phyloP scores from a whole-genome alignment of 257 asterid genomes.

The Ilex asprella region DNA sequence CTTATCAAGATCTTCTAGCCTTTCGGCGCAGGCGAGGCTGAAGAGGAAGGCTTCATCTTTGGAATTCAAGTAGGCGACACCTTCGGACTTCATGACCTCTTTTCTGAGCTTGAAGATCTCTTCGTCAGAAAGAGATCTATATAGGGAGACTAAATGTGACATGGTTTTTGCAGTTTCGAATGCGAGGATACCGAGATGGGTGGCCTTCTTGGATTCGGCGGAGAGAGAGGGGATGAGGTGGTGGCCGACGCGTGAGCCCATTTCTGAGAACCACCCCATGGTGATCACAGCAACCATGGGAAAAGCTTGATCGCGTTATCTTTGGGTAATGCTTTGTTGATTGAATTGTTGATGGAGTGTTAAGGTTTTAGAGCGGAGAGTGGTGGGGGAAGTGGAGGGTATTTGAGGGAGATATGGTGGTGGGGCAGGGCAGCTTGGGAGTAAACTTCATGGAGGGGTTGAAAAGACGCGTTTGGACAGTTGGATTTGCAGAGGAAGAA shows the following conservation, averaged over 20 bases:
- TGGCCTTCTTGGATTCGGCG: constrained; percentile 17
- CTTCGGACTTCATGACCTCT: constrained; percentile 37
- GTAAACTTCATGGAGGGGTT: constrained; percentile 2
- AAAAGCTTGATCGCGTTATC: neutral
- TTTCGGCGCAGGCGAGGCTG: constrained; percentile 66
- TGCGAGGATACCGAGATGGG: constrained; percentile 48
- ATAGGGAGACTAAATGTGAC: constrained; percentile 58
- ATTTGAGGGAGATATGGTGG: neutral
- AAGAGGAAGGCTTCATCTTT: constrained; percentile 40
- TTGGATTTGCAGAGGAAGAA: constrained; percentile 1
- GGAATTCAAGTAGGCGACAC: constrained; percentile 59
- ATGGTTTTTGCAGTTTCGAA: constrained; percentile 72
- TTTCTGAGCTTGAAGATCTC: constrained; percentile 34
- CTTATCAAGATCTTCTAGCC: constrained; percentile 73
- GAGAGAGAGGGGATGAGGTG: constrained; percentile 2
- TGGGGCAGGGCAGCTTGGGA: neutral
- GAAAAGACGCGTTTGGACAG: constrained; percentile 16
- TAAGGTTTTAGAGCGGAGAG: constrained; percentile 9
- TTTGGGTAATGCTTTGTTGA: neutral
- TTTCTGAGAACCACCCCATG: constrained; percentile 42
- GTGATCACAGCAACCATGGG: constrained; percentile 38
- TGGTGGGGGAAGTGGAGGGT: constrained; percentile 1
- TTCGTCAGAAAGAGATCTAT: constrained; percentile 47
- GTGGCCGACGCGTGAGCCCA: constrained; percentile 7
- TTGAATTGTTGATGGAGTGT: no score